phyloP scores from a whole-genome alignment of 2,329 filamentous ascomycete species.

The Neurospora sp. region DNA sequence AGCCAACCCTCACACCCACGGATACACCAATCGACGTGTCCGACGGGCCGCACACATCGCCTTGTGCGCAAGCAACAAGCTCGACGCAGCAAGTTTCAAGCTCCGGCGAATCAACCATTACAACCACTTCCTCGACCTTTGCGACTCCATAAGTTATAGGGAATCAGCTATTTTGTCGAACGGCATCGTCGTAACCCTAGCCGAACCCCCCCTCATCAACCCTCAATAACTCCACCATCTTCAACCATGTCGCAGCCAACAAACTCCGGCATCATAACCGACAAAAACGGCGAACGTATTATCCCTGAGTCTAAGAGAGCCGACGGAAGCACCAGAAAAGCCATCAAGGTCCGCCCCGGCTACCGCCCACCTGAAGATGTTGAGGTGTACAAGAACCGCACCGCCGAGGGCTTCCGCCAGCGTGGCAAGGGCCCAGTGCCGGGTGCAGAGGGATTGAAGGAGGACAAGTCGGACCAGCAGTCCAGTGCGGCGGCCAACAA shows the following conservation, averaged over 20 bases:
- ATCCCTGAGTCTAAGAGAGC: constrained; percentile 81
- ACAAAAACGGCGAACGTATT: constrained; percentile 67
- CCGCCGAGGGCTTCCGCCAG: constrained; percentile 74
- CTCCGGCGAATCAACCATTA: neutral
- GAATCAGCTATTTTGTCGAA: neutral
- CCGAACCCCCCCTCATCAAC: neutral
- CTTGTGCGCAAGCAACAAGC: neutral
- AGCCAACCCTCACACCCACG: too few species aligned
- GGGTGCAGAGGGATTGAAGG: constrained; percentile 54
- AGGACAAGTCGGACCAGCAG: constrained; percentile 31
- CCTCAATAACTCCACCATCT: neutral
- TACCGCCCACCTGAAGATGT: constrained; percentile 94
- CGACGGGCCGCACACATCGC: neutral
- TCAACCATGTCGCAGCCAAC: constrained; percentile 39
- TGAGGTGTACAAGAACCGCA: constrained; percentile 90
- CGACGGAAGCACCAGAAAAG: constrained; percentile 85
- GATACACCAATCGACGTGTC: neutral
- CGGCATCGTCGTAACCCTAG: neutral
- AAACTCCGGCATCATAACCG: constrained; percentile 67
- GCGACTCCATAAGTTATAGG: neutral
- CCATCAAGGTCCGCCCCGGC: constrained; percentile 87
- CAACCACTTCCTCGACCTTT: neutral
- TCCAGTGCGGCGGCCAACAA: constrained; percentile 57
- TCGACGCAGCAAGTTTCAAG: neutral
- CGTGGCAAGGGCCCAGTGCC: constrained; percentile 63